Base-by-base conservation (phyloP, 805 yeast species). In the Ogataea pini region DNA sequence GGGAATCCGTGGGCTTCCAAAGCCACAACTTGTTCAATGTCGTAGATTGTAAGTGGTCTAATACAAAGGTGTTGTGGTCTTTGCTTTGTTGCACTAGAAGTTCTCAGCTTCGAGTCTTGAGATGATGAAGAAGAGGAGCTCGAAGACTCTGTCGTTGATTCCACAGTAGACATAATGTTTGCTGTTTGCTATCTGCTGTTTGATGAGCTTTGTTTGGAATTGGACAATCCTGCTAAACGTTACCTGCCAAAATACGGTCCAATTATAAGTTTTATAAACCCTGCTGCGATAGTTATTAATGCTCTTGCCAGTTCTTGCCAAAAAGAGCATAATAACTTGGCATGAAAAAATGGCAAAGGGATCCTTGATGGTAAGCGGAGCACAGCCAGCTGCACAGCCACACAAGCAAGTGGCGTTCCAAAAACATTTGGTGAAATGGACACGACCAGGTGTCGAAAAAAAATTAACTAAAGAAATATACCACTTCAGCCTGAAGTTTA, bases 41-140 rank as follows among this genome's bases (percentile, higher is more conserved):
- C 99, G 52, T 79, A 80, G n/a, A 82, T 61, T n/a, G 80, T 79
- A 55, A 90, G 72, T 5, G 97, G 96, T 58, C 97, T 77, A 48
- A 89, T 77, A 47, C 81, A 80, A 53, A 82, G 68, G 57, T 83
- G 86, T 28, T 77, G 70, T 3, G 89, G 89, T 45, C 77, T 57
- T 25, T 52, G 51, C 18, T 42, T 58, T 10, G 48, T 14, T 7
- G 70, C 69, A 25, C 65, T 54, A 12, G 62, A 50, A 57, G 62
- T 56, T 31, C 42, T 45, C 36, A 31, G 19, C 33, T 36, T 41
- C 22, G 54, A 53, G 31, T 50, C 51, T 42, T 50, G 57, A 18
- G 54, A 53, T 13, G 54, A 53, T n/a, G 48, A 28, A 19, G 57
- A 53, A 41, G 48, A 33, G 22, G 57, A 53, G 44, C 57, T 50